Percentiles rank a stretch among this genome's conserved stretches.
Conservation (phyloP, 208 protist species). For the Spongospora subterranea region DNA sequence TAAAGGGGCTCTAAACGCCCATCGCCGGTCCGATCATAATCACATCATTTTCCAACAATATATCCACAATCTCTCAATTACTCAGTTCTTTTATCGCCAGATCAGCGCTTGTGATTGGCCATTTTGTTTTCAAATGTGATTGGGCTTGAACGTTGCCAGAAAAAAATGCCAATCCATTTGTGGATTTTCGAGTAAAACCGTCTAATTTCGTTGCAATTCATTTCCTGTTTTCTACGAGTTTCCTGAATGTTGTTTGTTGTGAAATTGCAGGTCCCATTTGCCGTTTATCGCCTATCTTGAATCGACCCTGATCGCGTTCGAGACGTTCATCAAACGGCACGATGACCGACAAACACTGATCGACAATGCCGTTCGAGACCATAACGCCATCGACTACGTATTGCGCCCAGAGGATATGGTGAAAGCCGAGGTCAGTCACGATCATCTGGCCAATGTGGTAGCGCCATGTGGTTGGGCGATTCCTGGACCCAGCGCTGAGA, state of each 20-base stretch:
- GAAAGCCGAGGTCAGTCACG: slow-evolving; percentile 33
- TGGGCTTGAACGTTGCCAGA: no score
- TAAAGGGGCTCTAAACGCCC: neutral
- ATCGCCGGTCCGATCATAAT: neutral
- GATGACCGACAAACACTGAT: neutral
- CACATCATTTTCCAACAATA: no score
- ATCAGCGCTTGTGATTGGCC: neutral
- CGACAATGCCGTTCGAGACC: neutral
- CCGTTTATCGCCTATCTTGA: neutral
- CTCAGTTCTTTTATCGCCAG: no score
- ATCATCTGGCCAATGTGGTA: no score
- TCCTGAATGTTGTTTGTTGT: no score
- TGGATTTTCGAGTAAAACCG: no score
- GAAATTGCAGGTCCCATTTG: neutral
- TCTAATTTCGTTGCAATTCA: no score
- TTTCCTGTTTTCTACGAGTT: no score
- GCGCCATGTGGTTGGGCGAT: no score
- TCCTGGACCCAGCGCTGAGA: no score
- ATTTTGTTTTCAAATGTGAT: neutral
- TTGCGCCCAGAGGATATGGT: neutral
- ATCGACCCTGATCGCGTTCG: neutral
- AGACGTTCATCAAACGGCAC: neutral
- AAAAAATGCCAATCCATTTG: no score
- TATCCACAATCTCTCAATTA: no score
- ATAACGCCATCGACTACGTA: slow-evolving; percentile 6